These are phyloP conservation scores for Trichoderma afroharzianum DNA, from an alignment of 2,329 filamentous ascomycete genomes.

Conservation along the genomic window DNA sequence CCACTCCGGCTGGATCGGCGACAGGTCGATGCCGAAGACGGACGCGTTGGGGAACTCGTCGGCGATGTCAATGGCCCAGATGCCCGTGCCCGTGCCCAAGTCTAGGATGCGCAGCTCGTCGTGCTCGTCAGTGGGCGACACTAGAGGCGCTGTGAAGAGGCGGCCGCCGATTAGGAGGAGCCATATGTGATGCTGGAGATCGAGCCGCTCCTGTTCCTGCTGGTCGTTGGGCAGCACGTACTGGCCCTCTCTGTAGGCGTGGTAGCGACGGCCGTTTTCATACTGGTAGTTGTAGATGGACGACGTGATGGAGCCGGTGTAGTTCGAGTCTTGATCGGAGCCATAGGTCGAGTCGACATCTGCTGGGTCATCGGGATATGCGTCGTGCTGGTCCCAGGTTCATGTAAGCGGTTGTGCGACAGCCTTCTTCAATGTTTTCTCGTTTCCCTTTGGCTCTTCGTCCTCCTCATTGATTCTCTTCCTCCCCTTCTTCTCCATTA, in stretches of 20 bases:
- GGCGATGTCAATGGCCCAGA: constrained; percentile 58
- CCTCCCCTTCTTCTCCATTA: neutral
- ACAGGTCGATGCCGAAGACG: constrained; percentile 52
- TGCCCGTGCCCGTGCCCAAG: constrained; percentile 59
- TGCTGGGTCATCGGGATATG: constrained; percentile 20
- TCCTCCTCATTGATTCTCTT: neutral
- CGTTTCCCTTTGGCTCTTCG: neutral
- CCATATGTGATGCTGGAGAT: constrained; percentile 54
- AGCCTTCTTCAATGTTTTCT: neutral
- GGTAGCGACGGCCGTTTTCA: constrained; percentile 48
- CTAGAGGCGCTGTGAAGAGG: constrained; percentile 45
- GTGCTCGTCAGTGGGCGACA: constrained; percentile 15
- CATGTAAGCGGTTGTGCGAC: neutral
- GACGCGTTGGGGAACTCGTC: constrained; percentile 38
- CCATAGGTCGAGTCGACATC: constrained; percentile 35
- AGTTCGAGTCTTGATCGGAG: constrained; percentile 30
- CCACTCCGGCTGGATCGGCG: constrained; percentile 55
- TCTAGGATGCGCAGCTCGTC: constrained; percentile 46
- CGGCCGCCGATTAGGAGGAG: constrained; percentile 42
- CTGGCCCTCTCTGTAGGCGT: constrained; percentile 43
- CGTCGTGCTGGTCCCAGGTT: constrained; percentile 14
- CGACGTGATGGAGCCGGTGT: constrained; percentile 37
- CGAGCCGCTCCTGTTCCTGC: constrained; percentile 51
- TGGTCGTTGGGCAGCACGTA: constrained; percentile 49
- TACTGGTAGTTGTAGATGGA: constrained; percentile 43